phyloP scores from a whole-genome alignment of 139 green algal genomes.

The Tetraselmis striata region DNA sequence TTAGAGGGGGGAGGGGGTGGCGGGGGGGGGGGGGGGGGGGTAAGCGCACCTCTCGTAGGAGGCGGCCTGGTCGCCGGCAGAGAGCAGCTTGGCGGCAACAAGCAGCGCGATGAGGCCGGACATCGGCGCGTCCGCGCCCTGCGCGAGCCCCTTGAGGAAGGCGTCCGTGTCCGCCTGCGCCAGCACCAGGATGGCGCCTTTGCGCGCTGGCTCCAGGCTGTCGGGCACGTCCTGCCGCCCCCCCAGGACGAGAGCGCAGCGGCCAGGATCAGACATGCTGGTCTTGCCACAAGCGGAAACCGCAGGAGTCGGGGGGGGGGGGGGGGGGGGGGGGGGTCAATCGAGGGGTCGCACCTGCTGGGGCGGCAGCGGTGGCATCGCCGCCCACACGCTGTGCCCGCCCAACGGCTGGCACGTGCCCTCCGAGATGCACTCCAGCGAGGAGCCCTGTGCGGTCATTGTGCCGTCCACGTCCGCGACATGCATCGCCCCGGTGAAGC shows the following conservation, averaged over 20 bases:
- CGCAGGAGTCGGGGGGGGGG: conserved; percentile 8
- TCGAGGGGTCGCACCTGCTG: too few relatives aligned
- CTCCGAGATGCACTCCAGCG: conserved; percentile 34
- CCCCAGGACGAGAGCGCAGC: too few relatives aligned
- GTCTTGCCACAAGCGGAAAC: too few relatives aligned
- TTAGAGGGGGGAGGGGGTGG: too few relatives aligned
- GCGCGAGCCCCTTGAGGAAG: conserved; percentile 52
- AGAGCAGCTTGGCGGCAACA: conserved; percentile 46
- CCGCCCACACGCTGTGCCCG: conserved; percentile 59
- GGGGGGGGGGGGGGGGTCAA: not conserved
- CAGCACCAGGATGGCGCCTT: conserved; percentile 40
- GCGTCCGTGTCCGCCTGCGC: conserved; percentile 41
- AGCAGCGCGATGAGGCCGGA: conserved; percentile 68
- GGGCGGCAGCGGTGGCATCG: conserved; percentile 42
- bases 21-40: too few relatives aligned
- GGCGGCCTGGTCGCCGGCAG: not conserved
- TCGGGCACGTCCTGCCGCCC: not conserved
- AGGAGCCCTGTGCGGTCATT: conserved; percentile 47
- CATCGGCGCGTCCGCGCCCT: conserved; percentile 51
- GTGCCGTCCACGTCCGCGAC: conserved; percentile 29
- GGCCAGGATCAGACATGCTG: too few relatives aligned
- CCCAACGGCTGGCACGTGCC: conserved; percentile 60
- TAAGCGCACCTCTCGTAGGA: not conserved
- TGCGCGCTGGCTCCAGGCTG: not conserved
- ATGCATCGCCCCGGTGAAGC: conserved; percentile 23